Evolutionary conservation across 2,329 filamentous ascomycete genomes (phyloP).

Genomic region (Nothophaeocryptopus gaeumannii): DNA sequence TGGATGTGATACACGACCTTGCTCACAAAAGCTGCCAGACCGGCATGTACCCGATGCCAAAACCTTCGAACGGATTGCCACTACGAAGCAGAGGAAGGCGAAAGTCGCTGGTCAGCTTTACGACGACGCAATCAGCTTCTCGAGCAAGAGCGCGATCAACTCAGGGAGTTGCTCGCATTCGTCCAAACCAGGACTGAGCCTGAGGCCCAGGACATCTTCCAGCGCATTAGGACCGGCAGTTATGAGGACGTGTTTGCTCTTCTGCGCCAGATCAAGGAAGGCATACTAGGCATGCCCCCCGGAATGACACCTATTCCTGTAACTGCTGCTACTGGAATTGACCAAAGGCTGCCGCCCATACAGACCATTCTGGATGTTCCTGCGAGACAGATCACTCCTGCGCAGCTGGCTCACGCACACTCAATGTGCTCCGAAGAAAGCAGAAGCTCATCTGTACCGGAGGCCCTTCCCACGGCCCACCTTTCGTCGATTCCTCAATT

Average conservation of each 20-base stretch:
- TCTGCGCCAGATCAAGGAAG: slow-evolving; percentile 22
- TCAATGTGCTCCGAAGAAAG: slow-evolving; percentile 25
- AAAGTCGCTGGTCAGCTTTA: slow-evolving; percentile 35
- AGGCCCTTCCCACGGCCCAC: neutral
- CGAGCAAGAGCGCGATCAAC: slow-evolving; percentile 31
- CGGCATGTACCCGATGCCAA: slow-evolving; percentile 31
- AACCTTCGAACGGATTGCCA: slow-evolving; percentile 31
- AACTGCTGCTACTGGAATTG: slow-evolving; percentile 11
- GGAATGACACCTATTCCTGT: slow-evolving; percentile 2
- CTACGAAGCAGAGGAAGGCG: slow-evolving; percentile 35
- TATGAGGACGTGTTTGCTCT: slow-evolving; percentile 26
- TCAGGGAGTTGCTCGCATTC: slow-evolving; percentile 29
- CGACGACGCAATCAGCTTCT: slow-evolving; percentile 32
- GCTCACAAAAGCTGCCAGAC: slow-evolving; percentile 22
- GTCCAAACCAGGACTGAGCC: slow-evolving; percentile 28
- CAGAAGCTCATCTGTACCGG: slow-evolving; percentile 16
- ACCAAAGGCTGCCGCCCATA: slow-evolving; percentile 23
- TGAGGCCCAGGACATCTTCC: slow-evolving; percentile 31
- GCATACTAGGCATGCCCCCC: slow-evolving; percentile 9
- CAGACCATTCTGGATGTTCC: slow-evolving; percentile 22
- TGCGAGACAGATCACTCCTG: slow-evolving; percentile 4
- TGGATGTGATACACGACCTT: neutral
- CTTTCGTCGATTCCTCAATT: neutral
- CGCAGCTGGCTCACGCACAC: slow-evolving; percentile 17
- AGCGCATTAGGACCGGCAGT: slow-evolving; percentile 26